Evolutionary conservation across 2,329 filamentous ascomycete genomes (phyloP).

Genomic region (Nectriaceae sp.): DNA sequence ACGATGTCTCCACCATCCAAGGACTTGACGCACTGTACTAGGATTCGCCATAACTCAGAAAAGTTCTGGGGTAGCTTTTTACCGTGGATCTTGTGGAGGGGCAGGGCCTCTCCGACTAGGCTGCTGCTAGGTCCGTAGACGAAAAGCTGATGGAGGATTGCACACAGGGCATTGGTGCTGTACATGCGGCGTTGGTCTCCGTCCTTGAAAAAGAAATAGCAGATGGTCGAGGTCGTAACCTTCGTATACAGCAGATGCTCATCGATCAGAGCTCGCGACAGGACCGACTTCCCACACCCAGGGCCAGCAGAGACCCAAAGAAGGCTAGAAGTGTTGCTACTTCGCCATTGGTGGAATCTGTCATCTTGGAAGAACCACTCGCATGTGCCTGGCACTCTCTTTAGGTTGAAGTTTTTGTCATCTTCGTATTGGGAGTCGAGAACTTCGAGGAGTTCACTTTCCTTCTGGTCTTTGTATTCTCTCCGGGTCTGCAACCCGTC

Average conservation of each 20-base stretch:
- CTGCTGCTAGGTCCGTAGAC: too few species aligned
- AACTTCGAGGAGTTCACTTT: slow-evolving; percentile 18
- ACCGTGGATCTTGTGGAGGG: slow-evolving; percentile 29
- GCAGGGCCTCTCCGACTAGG: slow-evolving; percentile 36
- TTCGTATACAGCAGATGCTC: too few species aligned
- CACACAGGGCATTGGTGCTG: too few species aligned
- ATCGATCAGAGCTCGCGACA: too few species aligned
- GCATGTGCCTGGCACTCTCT: slow-evolving; percentile 32
- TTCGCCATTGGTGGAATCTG: slow-evolving; percentile 29
- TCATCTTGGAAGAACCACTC: slow-evolving; percentile 34
- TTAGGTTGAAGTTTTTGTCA: slow-evolving; percentile 31
- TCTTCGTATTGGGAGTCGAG: slow-evolving; percentile 27
- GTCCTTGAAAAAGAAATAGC: too few species aligned
- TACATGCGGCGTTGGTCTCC: too few species aligned
- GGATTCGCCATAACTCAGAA: slow-evolving; percentile 9
- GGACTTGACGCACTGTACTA: slow-evolving; percentile 8
- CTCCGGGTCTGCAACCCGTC: too few species aligned
- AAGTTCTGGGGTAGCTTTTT: slow-evolving; percentile 1
- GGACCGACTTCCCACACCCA: too few species aligned
- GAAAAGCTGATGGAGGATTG: too few species aligned
- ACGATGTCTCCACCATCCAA: too few species aligned
- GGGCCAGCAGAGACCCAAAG: slow-evolving; percentile 36
- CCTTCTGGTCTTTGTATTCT: too few species aligned
- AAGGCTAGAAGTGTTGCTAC: slow-evolving; percentile 18
- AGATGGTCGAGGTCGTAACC: too few species aligned